phyloP scores from a whole-genome alignment of 1,139 yeast genomes.

The Schwanniomyces etchellsii region DNA sequence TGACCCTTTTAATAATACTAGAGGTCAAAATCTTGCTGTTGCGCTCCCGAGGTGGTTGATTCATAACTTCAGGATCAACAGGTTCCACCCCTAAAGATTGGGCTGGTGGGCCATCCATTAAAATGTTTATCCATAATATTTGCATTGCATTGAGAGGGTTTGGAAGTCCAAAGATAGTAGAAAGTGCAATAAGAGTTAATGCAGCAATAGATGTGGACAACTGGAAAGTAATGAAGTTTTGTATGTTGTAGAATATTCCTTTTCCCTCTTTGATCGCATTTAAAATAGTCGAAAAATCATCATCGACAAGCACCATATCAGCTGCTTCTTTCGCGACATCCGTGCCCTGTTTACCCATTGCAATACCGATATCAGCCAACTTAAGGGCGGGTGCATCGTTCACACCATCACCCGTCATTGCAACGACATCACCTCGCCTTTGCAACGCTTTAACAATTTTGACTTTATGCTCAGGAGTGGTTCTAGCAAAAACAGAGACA shows the following conservation, averaged over 20 bases:
- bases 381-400: conserved; percentile 99
- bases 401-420: conserved; percentile 99
- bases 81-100: conserved; percentile 97
- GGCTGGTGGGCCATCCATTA: conserved; percentile 99
- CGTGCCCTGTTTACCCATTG: conserved; percentile 96
- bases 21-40: conserved; percentile 73
- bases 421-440: conserved; percentile 90
- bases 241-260: conserved; percentile 91
- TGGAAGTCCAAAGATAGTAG: conserved; percentile 82
- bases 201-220: conserved; percentile 95
- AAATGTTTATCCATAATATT: conserved; percentile 91
- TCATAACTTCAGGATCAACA: conserved; percentile 92
- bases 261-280: conserved; percentile 95
- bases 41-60: conserved; percentile 86
- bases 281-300: conserved; percentile 88
- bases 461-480: conserved; percentile 94
- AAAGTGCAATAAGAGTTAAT: conserved; percentile 75
- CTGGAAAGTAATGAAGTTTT: conserved; percentile 90
- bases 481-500: conserved; percentile 91
- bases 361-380: conserved; percentile 93
- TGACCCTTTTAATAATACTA: conserved; percentile 62
- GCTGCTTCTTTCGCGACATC: conserved; percentile 99
- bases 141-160: conserved; percentile 99
- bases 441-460: conserved; percentile 88
- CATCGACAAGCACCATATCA: conserved; percentile 95